Percentiles rank a stretch among this genome's conserved stretches.
These are phyloP conservation scores for Leishmania tropica DNA, from an alignment of 208 protist species.

Conservation along the genomic window DNA sequence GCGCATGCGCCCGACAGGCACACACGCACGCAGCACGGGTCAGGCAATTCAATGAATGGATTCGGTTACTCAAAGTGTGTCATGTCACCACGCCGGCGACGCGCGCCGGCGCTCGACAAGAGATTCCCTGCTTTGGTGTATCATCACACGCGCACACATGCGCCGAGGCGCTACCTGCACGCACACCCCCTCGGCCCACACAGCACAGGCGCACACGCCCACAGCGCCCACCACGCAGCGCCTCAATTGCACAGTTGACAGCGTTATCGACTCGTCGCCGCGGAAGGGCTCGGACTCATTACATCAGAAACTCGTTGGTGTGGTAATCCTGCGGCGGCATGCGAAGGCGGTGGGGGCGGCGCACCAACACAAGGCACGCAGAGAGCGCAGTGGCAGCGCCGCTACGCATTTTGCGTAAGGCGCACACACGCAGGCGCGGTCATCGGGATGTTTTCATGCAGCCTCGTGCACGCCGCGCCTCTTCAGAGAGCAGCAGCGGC, in stretches of 20 bases:
- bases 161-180: too few relatives aligned
- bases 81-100: too few relatives aligned
- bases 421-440: conserved; percentile 5
- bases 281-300: conserved; percentile 26
- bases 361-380: conserved; percentile 1
- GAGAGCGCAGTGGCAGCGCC: neutral
- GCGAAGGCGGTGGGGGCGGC: neutral
- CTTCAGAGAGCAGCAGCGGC: neutral
- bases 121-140: too few relatives aligned
- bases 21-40: conserved; percentile 1
- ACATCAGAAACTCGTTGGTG: conserved; percentile 25
- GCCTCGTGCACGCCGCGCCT: conserved; percentile 9
- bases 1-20: neutral
- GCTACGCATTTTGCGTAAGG: neutral
- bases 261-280: conserved; percentile 3
- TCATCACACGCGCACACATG: too few relatives aligned
- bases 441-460: conserved; percentile 20
- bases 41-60: conserved; percentile 23
- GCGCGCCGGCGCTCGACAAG: too few relatives aligned
- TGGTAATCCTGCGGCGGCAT: conserved; percentile 4
- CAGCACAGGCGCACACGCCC: too few relatives aligned
- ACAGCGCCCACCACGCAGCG: too few relatives aligned
- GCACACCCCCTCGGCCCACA: too few relatives aligned
- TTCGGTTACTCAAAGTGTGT: too few relatives aligned
- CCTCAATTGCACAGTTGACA: conserved; percentile 6